phyloP scores from a whole-genome alignment of 257 asterid species.

The Phtheirospermum japonicum region DNA sequence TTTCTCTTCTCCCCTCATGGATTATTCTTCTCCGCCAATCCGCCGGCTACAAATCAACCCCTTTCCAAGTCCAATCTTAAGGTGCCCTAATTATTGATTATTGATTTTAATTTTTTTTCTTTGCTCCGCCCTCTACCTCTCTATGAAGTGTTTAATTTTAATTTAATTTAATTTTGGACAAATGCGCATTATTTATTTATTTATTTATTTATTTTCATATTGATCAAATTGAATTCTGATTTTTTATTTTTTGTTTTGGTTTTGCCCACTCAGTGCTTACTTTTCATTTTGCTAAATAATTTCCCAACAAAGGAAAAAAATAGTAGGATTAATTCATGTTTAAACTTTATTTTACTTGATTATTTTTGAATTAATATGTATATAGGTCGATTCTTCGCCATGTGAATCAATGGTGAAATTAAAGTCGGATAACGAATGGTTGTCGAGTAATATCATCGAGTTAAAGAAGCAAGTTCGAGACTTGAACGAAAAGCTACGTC shows the following conservation, averaged over 20 bases:
- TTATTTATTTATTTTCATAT: no score
- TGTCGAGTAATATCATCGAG: constrained; percentile 35
- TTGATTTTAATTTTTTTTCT: neutral
- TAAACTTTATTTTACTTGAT: neutral
- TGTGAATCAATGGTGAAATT: constrained; percentile 40
- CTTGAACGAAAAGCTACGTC: constrained; percentile 34
- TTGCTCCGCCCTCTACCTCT: no score
- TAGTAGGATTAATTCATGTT: no score
- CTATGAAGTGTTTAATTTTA: no score
- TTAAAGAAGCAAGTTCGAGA: constrained; percentile 44
- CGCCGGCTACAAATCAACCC: constrained; percentile 21
- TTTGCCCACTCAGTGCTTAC: neutral
- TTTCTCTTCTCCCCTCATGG: constrained; percentile 50
- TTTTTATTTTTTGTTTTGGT: no score
- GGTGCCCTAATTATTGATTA: constrained; percentile 19
- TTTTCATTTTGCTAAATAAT: no score
- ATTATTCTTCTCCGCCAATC: constrained; percentile 25
- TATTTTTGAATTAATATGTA: neutral
- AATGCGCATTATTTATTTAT: neutral
- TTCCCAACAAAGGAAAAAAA: no score
- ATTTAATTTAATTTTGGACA: neutral
- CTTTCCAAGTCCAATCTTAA: constrained; percentile 32
- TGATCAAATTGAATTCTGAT: neutral
- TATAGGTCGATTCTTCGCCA: constrained; percentile 34
- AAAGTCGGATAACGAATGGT: constrained; percentile 33